A percentile compares a stretch with the other conserved stretches of the same genome.
phyloP scores from a whole-genome alignment of 352 stramenopile genomes.

The Phytophthora idaei region DNA sequence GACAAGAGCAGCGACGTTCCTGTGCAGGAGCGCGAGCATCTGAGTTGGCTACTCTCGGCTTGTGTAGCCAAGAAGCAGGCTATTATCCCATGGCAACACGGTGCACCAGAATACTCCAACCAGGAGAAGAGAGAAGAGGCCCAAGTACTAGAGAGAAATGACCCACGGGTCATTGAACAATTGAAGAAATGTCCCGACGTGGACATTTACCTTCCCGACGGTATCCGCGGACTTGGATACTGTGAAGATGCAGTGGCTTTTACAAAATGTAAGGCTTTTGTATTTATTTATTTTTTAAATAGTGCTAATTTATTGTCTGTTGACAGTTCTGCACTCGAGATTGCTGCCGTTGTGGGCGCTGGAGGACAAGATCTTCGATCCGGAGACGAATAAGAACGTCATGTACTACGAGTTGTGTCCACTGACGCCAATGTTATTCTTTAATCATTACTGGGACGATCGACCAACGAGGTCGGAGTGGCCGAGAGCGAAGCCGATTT shows the following conservation, averaged over 20 bases:
- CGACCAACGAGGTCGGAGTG: conserved; percentile 16
- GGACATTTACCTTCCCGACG: conserved; percentile 47
- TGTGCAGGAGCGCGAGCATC: conserved; percentile 32
- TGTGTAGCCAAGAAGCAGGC: conserved; percentile 33
- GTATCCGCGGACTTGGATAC: conserved; percentile 46
- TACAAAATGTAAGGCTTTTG: conserved; percentile 37
- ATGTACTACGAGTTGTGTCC: conserved; percentile 65
- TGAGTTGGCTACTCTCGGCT: conserved; percentile 35
- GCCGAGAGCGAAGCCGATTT: conserved; percentile 44
- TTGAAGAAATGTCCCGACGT: conserved; percentile 47
- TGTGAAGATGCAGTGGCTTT: conserved; percentile 56
- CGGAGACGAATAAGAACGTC: conserved; percentile 15
- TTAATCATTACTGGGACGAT: conserved; percentile 61
- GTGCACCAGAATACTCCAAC: conserved; percentile 17
- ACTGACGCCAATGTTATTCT: conserved; percentile 45
- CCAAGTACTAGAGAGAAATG: conserved; percentile 29
- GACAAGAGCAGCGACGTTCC: conserved; percentile 29
- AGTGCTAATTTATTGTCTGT: not conserved
- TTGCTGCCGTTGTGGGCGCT: conserved; percentile 42
- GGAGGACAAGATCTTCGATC: conserved; percentile 32
- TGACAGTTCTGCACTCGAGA: conserved; percentile 36
- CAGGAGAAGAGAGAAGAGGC: conserved; percentile 11
- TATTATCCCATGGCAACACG: conserved; percentile 40
- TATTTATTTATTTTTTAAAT: not conserved
- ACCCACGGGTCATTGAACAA: conserved; percentile 33